phyloP scores from a whole-genome alignment of 768 basidiomycete species.

The Fistulinella prunicolor region DNA sequence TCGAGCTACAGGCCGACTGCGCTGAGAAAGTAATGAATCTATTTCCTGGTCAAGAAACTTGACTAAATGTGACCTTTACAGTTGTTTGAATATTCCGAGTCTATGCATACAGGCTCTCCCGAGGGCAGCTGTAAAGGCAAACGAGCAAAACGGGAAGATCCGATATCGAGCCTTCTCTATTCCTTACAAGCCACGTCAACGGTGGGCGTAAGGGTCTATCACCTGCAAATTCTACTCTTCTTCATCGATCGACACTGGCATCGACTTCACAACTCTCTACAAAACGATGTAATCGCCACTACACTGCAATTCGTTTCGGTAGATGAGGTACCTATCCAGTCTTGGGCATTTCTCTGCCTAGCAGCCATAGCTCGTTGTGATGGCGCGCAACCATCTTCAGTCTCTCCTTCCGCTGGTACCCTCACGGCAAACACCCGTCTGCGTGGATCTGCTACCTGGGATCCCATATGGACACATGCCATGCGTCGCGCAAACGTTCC shows the following conservation, averaged over 20 bases:
- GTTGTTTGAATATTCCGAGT: slow-evolving; percentile 67
- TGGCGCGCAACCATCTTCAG: slow-evolving; percentile 9
- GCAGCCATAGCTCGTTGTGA: slow-evolving; percentile 66
- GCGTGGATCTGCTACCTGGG: slow-evolving; percentile 53
- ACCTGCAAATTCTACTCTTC: slow-evolving; percentile 80
- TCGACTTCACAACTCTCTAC: slow-evolving; percentile 55
- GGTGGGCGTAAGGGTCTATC: slow-evolving; percentile 41
- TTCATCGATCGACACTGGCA: slow-evolving; percentile 78
- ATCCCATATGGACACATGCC: slow-evolving; percentile 78
- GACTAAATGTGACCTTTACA: slow-evolving; percentile 26
- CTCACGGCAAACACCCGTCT: not conserved
- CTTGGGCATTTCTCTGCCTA: slow-evolving; percentile 82
- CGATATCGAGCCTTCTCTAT: slow-evolving; percentile 53
- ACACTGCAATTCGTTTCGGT: slow-evolving; percentile 61
- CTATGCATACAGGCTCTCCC: slow-evolving; percentile 39
- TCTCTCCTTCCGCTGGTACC: slow-evolving; percentile 1
- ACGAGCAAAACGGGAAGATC: slow-evolving; percentile 54
- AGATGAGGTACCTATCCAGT: slow-evolving; percentile 66
- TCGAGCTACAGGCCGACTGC: slow-evolving; percentile 81
- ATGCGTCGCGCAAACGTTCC: slow-evolving; percentile 70
- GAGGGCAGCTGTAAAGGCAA: slow-evolving; percentile 40
- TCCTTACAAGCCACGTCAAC: slow-evolving; percentile 39
- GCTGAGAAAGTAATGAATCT: slow-evolving; percentile 52
- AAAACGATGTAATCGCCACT: slow-evolving; percentile 50
- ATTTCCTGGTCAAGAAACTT: not conserved